Evolutionary conservation across 495 filamentous ascomycete genomes (phyloP).

Genomic region (Cercophora scortea): DNA sequence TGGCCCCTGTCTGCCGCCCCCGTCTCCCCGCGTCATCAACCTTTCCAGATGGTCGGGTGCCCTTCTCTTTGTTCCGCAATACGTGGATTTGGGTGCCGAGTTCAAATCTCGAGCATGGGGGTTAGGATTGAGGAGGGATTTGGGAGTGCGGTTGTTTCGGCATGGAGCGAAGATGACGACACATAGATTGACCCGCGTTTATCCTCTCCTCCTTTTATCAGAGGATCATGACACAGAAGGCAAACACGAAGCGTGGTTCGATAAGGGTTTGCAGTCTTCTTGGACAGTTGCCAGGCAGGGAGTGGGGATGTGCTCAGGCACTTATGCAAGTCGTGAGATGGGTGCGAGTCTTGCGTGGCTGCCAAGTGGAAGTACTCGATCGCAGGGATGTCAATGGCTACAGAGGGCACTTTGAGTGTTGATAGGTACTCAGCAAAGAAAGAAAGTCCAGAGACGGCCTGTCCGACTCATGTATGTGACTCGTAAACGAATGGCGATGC

Average conservation of each 20-base stretch:
- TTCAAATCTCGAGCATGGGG: background rate
- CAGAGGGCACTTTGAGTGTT: background rate
- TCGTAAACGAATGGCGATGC: background rate
- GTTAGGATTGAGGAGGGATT: background rate
- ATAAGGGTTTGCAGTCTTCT: background rate
- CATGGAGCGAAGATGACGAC: background rate
- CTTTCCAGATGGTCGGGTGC: background rate
- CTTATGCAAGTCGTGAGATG: background rate
- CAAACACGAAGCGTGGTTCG: background rate
- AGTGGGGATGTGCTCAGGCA: background rate
- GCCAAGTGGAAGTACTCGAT: background rate
- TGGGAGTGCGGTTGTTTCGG: background rate
- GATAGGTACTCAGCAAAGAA: background rate
- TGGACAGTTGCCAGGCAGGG: background rate
- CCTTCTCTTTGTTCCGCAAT: background rate
- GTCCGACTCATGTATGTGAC: background rate
- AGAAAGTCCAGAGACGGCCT: background rate
- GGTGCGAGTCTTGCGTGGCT: slow-evolving; percentile 3
- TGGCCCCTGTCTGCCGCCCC: background rate
- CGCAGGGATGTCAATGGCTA: slow-evolving; percentile 1
- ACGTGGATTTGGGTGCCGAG: background rate
- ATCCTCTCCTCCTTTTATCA: background rate
- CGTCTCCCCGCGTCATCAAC: background rate
- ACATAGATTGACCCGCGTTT: background rate
- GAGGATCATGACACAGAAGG: background rate